Base-by-base conservation (phyloP, 345 rosid genomes). In the Leavenworthia alabamica region DNA sequence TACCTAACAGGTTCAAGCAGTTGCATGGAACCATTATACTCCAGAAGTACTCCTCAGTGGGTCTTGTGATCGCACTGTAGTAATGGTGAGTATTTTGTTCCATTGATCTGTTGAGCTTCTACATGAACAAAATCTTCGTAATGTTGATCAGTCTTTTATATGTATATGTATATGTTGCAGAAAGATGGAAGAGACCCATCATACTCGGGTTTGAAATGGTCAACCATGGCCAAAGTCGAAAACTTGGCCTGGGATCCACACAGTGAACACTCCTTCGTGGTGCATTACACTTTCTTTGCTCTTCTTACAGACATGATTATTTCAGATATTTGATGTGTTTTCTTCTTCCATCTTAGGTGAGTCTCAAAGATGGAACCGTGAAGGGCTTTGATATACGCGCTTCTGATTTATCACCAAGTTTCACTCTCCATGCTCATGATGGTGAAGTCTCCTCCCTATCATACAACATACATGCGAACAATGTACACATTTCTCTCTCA, bases 211-310 rank as follows among this genome's bases (percentile, higher is more conserved):
- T 73, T 80, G 56, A 88, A 74, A 60, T 86, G 94, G 88, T 79
- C 78, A 7, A 82, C 85, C 0, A 20, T 75, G 14, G 70, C 81
- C 33, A 83, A 81, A 40, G 84, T 86, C 5, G 96, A 88, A 79
- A 78, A 77, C 74, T 78, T 91, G 79, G 86, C 81, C 1, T 91
- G 96, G 96, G 81, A 86, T 84, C 96, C 98, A 11, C 98, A 88
- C 39, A 64, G 73, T 15, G 83, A 80, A 55, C 80, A 82, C 68
- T 88, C 79, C 15, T 88, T 88, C 77, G 89, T 86, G 86, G 96
- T 90, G 66, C 39, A 77, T 77, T 52, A 44, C 11, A 7, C 16
- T 36, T 32, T 56, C 33, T 46, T 46, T 47, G 16, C 6, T 42
- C 44, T 6, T 35, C n/a, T 58, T 13, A 47, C 7, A 10, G 33